A percentile compares a stretch with the other conserved stretches of the same genome.
Evolutionary conservation across 306 rosid species (phyloP).

Genomic region (Vigna angularis): DNA sequence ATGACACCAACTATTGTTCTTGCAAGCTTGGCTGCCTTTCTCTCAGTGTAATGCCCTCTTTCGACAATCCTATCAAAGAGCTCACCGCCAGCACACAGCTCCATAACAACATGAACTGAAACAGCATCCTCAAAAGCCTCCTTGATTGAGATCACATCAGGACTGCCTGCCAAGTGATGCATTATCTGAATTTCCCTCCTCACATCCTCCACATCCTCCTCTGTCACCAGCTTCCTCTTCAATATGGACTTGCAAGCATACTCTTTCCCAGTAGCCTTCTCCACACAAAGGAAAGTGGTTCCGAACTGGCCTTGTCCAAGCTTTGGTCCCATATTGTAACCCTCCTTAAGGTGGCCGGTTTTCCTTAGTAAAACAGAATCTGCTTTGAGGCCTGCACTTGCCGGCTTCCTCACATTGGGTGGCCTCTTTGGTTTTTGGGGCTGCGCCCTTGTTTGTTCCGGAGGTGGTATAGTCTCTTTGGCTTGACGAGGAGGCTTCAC

Average conservation of each 20-base stretch:
- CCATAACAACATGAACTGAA: conserved; percentile 93
- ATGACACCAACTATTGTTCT: conserved; percentile 79
- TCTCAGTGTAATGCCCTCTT: conserved; percentile 77
- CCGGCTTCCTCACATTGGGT: conserved; percentile 53
- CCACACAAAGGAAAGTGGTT: conserved; percentile 76
- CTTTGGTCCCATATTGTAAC: conserved; percentile 64
- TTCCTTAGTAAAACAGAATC: conserved; percentile 69
- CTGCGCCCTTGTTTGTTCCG: conserved; percentile 1
- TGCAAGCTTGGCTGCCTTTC: conserved; percentile 77
- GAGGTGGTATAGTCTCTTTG: conserved; percentile 9
- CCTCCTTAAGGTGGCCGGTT: conserved; percentile 71
- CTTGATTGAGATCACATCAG: conserved; percentile 64
- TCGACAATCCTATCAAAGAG: conserved; percentile 83
- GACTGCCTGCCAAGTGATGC: conserved; percentile 83
- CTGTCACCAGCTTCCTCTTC: conserved; percentile 67
- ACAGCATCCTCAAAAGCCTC: conserved; percentile 86
- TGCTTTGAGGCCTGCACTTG: conserved; percentile 72
- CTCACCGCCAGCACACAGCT: conserved; percentile 87
- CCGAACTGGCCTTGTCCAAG: conserved; percentile 93
- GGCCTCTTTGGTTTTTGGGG: conserved; percentile 51
- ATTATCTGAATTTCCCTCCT: conserved; percentile 92
- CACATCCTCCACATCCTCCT: conserved; percentile 86
- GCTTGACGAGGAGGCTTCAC: conserved; percentile 20
- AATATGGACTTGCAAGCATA: conserved; percentile 90
- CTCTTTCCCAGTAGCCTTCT: conserved; percentile 69